Evolutionary conservation across 345 rosid genomes (phyloP), one percentile per base, ranked within the genome.

Genomic region (Odontarrhena argentea): DNA sequence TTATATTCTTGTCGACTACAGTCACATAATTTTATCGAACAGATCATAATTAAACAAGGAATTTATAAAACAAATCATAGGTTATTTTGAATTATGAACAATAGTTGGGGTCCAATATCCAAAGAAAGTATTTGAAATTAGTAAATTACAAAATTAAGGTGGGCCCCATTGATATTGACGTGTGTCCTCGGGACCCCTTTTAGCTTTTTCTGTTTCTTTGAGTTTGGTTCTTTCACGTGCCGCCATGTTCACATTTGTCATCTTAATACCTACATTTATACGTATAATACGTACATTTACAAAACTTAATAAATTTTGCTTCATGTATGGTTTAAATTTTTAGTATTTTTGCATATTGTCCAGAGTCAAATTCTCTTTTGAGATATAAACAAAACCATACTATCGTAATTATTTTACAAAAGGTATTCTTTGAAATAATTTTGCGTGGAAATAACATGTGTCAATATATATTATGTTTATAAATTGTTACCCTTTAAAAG

Each of bases 181-280:
- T 64, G 76, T 64, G 76, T 72, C 45, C 49, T 35, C 12, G 63
- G 48, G 68, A 61, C 74, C 68, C 48, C 9, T 69, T 18, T 18
- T 30, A 9, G 2, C 53, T 52, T 51, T 59, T 35, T 42, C 47
- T 53, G 63, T 63, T 42, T 55, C 64, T 47, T 38, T 46, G 75
- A 71, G 75, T 49, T 72, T 72, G 76, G 70, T 72, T 43, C 62
- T 65, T 72, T 73, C 76, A 73, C 76, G 76, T 73, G 77, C 42
- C 62, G 55, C 63, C 77, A 73, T 60, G 77, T 73, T 73, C 72
- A 60, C 77, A 59, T 50, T 30, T 71, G 70, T 56, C 65, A 55
- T 40, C 36, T 43, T 18, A 3, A 51, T 65, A 66, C 48, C 30
- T 56, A 49, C 18, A 64, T 50, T 32, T 72, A 22, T 58, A 58